phyloP scores from a whole-genome alignment of 1,139 yeast genomes.

The Pichia sp. region DNA sequence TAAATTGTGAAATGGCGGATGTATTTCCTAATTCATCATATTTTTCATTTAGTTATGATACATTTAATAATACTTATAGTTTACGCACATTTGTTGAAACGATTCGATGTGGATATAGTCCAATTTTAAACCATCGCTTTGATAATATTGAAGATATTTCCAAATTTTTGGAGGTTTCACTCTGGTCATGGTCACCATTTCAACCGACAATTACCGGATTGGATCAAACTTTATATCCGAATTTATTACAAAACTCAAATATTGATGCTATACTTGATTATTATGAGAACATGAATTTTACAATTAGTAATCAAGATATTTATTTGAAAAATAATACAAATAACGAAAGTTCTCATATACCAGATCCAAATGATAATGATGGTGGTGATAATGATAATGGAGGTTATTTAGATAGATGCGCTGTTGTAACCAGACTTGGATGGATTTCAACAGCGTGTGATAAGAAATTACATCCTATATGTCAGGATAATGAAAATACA shows the following conservation, averaged over 20 bases:
- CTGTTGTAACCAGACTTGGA: conserved; percentile 34
- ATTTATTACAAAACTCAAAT: neutral
- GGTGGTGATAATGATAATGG: no score
- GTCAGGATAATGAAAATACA: conserved; percentile 40
- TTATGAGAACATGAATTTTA: neutral
- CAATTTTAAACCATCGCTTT: conserved; percentile 45
- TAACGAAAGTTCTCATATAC: neutral
- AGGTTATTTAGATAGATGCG: conserved; percentile 48
- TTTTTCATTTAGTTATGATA: conserved; percentile 25
- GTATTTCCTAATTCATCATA: neutral
- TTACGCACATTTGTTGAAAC: conserved; percentile 32
- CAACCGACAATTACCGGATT: conserved; percentile 38
- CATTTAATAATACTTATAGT: conserved; percentile 31
- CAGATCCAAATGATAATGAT: conserved; percentile 9
- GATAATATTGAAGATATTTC: conserved; percentile 27
- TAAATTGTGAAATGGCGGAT: neutral
- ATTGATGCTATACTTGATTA: no score
- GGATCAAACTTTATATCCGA: conserved; percentile 1
- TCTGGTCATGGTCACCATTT: conserved; percentile 70
- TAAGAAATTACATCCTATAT: conserved; percentile 44
- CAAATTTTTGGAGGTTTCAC: conserved; percentile 32
- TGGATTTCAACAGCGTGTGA: conserved; percentile 45
- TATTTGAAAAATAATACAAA: neutral
- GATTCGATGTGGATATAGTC: conserved; percentile 52
- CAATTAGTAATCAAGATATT: neutral